Base-by-base conservation (phyloP, 2,329 filamentous ascomycete species). In the Paramyrothecium sp. region DNA sequence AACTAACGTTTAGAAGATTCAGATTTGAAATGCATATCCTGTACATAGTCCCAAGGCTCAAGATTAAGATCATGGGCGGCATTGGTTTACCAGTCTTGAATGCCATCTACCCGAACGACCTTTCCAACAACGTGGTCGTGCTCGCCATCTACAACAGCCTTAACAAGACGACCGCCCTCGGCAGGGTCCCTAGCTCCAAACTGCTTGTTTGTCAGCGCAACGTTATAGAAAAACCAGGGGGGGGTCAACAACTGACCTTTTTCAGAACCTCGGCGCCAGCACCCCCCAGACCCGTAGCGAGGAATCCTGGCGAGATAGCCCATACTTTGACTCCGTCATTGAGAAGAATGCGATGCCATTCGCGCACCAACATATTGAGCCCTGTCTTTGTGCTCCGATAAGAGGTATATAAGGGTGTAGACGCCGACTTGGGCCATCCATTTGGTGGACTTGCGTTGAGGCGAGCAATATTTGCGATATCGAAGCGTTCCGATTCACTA, bases 361-460 rank as follows among this genome's bases (percentile, higher is more conserved):
- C 55, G 16, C 47, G 20, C 58, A 57, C 54, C 47, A 59, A 41
- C 55, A 59, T 57, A 23, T 59, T 59, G 21, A 57, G 33, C 2
- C 55, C 58, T 3, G 55, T 55, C 44, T 59, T 59, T 53, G 46
- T 51, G 22, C 41, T 48, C 2, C 58, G 41, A 16, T 57, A 30
- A 30, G 5, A 59, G 21, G 19, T 30, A 21, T 13, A 13, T 13
- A 21, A 22, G n/a, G 21, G 19, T 5, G 12, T 17, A 3, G 46
- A 26, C 3, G 19, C 53, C 78, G 77, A 56, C 67, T 82, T 81
- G 0, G 79, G 79, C 78, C 80, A 82, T 1, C 79, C 79, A 4
- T 70, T 69, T 5, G 60, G 60, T 2, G 70, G 69, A 8, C 54
- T 17, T 46, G 38, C 50, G 48, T 69, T 73, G 10, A 57, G 34